Conservation (phyloP, 768 basidiomycete species). For the Auricularia sp. region DNA sequence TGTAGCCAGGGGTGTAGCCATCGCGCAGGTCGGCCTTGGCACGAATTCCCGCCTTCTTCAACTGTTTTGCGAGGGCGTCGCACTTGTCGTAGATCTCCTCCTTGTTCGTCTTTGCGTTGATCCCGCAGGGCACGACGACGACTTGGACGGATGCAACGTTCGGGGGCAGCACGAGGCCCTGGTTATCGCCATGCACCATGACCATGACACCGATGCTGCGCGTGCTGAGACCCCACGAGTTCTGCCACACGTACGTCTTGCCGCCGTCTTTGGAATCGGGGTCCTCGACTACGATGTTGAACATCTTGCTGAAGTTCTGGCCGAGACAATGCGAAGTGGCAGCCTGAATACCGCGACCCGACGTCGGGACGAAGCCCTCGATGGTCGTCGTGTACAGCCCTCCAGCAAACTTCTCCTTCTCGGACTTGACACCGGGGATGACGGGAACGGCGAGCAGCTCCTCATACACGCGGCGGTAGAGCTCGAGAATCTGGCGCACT, state of each 20-base stretch:
- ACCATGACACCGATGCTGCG: slow-evolving; percentile 97
- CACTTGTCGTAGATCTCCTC: slow-evolving; percentile 66
- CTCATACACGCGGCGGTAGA: slow-evolving; percentile 91
- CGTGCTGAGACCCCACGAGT: slow-evolving; percentile 97
- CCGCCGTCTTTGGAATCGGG: slow-evolving; percentile 58
- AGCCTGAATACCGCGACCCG: slow-evolving; percentile 94
- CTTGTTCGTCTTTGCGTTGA: slow-evolving; percentile 75
- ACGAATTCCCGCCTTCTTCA: slow-evolving; percentile 65
- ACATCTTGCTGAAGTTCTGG: slow-evolving; percentile 98
- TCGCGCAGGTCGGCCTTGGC: slow-evolving; percentile 89
- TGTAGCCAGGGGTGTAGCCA: slow-evolving; percentile 95
- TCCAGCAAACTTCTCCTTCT: slow-evolving; percentile 99
- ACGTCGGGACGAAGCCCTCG: slow-evolving; percentile 94
- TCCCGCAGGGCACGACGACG: slow-evolving; percentile 85
- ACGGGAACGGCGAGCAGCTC: slow-evolving; percentile 96
- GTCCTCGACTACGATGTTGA: slow-evolving; percentile 94
- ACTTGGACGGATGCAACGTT: slow-evolving; percentile 89
- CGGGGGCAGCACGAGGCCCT: slow-evolving; percentile 94
- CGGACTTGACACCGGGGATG: slow-evolving; percentile 92
- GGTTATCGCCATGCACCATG: slow-evolving; percentile 98
- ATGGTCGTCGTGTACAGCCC: slow-evolving; percentile 96
- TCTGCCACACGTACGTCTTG: slow-evolving; percentile 90
- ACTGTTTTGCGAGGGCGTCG: slow-evolving; percentile 59
- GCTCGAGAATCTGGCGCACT: slow-evolving; percentile 87
- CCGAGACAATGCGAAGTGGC: slow-evolving; percentile 98